Evolutionary conservation across 169 alveolate species (phyloP).

Genomic region (Plasmodium yoelii): DNA sequence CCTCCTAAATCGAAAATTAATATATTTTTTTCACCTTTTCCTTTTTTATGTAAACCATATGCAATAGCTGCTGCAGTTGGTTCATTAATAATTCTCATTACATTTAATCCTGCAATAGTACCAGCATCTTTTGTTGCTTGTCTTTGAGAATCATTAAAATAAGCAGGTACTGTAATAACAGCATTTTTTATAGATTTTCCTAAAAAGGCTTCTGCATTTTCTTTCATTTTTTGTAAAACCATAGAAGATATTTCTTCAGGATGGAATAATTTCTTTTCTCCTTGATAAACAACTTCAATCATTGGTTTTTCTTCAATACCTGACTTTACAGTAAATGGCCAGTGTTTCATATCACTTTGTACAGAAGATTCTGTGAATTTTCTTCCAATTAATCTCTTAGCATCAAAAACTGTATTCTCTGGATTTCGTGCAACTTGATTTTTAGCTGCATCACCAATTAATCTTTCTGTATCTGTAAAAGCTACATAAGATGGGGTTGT

Average conservation of each 20-base stretch:
- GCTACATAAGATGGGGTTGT: conserved; percentile 99
- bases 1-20: conserved; percentile 99
- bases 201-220: conserved; percentile 96
- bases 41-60: conserved; percentile 96
- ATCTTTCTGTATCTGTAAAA: conserved; percentile 97
- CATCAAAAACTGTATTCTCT: conserved; percentile 96
- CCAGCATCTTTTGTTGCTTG: conserved; percentile 99
- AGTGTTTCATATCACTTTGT: conserved; percentile 93
- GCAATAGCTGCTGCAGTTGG: conserved; percentile 99
- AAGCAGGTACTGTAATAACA: conserved; percentile 99
- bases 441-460: conserved; percentile 98
- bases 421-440: conserved; percentile 97
- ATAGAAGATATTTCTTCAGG: conserved; percentile 97
- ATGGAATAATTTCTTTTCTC: conserved; percentile 92
- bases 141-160: conserved; percentile 98
- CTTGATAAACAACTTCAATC: conserved; percentile 91
- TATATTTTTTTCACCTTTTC: conserved; percentile 93
- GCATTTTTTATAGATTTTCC: conserved; percentile 96
- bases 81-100: conserved; percentile 97
- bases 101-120: conserved; percentile 98
- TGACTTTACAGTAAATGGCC: conserved; percentile 95
- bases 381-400: conserved; percentile 98
- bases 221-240: conserved; percentile 97
- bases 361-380: conserved; percentile 93
- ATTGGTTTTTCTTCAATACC: conserved; percentile 92